Percentiles rank a stretch among this genome's conserved stretches.
Evolutionary conservation across 1,284 basidiomycete genomes (phyloP).

Genomic region (Rhodotorula sp.): DNA sequence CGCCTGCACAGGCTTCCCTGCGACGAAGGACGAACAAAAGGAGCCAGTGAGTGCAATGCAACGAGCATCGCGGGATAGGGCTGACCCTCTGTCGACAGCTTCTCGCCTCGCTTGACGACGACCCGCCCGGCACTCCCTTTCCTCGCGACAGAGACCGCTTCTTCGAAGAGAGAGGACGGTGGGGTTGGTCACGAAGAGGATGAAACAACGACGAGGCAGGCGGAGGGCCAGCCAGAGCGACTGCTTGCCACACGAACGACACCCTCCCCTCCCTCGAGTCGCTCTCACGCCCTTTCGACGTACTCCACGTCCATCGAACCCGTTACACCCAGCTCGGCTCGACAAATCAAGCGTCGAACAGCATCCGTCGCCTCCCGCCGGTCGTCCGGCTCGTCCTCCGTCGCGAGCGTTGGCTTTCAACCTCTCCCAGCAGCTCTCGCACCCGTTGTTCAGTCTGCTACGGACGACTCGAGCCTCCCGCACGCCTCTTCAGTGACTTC

Average conservation of each 20-base stretch:
- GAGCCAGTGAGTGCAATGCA: too few species aligned
- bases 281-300: background rate
- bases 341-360: background rate
- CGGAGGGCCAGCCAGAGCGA: background rate
- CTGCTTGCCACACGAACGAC: background rate
- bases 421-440: background rate
- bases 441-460: background rate
- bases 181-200: background rate
- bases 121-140: background rate
- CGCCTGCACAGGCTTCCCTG: too few species aligned
- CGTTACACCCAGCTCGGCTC: background rate
- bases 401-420: background rate
- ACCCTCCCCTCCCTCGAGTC: background rate
- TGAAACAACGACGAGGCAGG: background rate
- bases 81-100: background rate
- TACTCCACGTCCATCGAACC: background rate
- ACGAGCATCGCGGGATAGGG: too few species aligned
- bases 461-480: background rate
- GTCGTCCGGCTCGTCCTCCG: constrained; percentile 8
- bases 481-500: background rate
- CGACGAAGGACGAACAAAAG: too few species aligned
- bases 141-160: background rate
- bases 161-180: background rate
- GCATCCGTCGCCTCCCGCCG: constrained; percentile 3
- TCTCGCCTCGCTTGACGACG: background rate